Percentiles rank a stretch among this genome's conserved stretches.
phyloP scores from a whole-genome alignment of 192 early-diverging fungal species.

The Lobosporangium transversale region DNA sequence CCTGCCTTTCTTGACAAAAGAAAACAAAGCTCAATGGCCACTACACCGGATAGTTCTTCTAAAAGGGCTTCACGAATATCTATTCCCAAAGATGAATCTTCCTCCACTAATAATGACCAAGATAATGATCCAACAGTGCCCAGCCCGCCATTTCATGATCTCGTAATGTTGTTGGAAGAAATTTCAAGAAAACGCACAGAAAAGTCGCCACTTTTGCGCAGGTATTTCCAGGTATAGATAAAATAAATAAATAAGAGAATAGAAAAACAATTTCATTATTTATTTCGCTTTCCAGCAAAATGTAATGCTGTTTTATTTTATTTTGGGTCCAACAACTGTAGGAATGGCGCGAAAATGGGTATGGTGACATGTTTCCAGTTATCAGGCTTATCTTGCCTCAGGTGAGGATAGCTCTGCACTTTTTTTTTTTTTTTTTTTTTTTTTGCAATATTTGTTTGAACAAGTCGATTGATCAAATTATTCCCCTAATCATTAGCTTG shows the following conservation, averaged over 20 bases:
- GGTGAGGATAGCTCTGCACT: constrained; percentile 6
- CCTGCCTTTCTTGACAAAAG: too few relatives aligned
- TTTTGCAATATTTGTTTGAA: too few relatives aligned
- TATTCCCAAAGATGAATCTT: too few relatives aligned
- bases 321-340: background rate
- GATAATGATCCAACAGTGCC: constrained; percentile 30
- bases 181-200: constrained; percentile 25
- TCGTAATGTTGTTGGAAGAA: constrained; percentile 47
- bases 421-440: background rate
- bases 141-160: constrained; percentile 40
- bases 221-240: constrained; percentile 18
- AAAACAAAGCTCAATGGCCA: too few relatives aligned
- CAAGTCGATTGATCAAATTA: too few relatives aligned
- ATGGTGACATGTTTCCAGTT: constrained; percentile 41
- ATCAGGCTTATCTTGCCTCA: constrained; percentile 54
- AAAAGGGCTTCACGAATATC: too few relatives aligned
- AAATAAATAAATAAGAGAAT: too few relatives aligned
- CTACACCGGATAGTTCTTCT: too few relatives aligned
- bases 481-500: too few relatives aligned
- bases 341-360: constrained; percentile 44
- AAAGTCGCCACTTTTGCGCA: constrained; percentile 13
- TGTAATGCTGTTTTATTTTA: background rate
- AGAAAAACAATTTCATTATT: too few relatives aligned
- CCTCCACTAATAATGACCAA: too few relatives aligned
- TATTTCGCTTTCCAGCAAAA: too few relatives aligned